phyloP scores from a whole-genome alignment of 192 early-diverging fungal species.

The Backusella tuberculispora region DNA sequence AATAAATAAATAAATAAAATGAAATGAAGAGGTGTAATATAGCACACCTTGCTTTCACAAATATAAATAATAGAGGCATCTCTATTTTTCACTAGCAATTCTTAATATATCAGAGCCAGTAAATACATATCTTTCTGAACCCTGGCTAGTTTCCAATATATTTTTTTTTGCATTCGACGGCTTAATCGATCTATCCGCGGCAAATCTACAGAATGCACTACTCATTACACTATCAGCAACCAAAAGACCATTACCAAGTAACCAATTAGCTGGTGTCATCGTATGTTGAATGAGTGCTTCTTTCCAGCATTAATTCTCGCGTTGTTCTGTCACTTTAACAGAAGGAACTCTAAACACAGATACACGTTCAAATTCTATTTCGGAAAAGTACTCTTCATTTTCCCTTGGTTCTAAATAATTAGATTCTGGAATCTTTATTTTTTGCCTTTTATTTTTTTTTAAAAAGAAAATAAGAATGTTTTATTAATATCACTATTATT shows the following conservation, averaged over 20 bases:
- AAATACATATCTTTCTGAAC: neutral
- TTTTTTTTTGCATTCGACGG: neutral
- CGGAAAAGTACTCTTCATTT: constrained; percentile 64
- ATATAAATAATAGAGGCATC: too few species aligned
- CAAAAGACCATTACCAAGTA: neutral
- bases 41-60: too few species aligned
- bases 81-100: neutral
- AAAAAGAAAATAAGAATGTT: neutral
- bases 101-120: neutral
- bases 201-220: constrained; percentile 26
- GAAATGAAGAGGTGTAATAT: too few species aligned
- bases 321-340: neutral
- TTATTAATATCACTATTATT: neutral
- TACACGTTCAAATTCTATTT: neutral
- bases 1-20: too few species aligned
- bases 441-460: neutral
- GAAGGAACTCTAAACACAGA: neutral
- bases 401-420: constrained; percentile 73
- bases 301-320: neutral
- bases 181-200: neutral
- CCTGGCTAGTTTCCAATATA: neutral
- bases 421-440: neutral
- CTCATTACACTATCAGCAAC: constrained; percentile 22
- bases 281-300: neutral
- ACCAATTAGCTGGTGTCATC: neutral